These are phyloP conservation scores for Pseudomonodictys pantanalensis DNA, from an alignment of 495 filamentous ascomycete genomes.

Conservation along the genomic window DNA sequence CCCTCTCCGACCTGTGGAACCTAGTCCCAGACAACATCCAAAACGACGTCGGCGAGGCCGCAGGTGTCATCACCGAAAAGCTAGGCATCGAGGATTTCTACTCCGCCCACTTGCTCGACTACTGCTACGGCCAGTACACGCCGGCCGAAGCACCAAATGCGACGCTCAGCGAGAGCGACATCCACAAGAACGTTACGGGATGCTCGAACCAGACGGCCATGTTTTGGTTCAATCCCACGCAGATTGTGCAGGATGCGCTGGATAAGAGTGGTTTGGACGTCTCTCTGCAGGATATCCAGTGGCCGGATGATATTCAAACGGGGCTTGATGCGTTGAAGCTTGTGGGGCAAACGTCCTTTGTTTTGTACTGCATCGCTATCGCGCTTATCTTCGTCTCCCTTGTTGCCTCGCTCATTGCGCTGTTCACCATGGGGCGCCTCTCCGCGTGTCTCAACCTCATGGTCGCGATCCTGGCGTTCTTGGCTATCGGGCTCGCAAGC, in stretches of 20 bases:
- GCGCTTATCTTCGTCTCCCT: conserved; percentile 57
- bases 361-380: conserved; percentile 64
- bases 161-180: conserved; percentile 39
- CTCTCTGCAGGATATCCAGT: conserved; percentile 55
- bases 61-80: conserved; percentile 46
- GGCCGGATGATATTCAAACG: conserved; percentile 61
- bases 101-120: conserved; percentile 64
- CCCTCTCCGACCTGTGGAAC: conserved; percentile 25
- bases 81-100: conserved; percentile 71
- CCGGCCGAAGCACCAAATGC: conserved; percentile 48
- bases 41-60: conserved; percentile 43
- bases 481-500: conserved; percentile 58
- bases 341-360: conserved; percentile 52
- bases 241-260: conserved; percentile 51
- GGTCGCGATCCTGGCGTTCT: conserved; percentile 46
- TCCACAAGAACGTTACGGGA: conserved; percentile 53
- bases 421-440: conserved; percentile 44
- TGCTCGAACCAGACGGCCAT: conserved; percentile 61
- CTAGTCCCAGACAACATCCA: conserved; percentile 41
- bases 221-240: conserved; percentile 60
- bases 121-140: conserved; percentile 62
- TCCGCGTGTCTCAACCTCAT: conserved; percentile 46
- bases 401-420: conserved; percentile 46
- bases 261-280: conserved; percentile 51
- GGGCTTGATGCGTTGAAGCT: conserved; percentile 53